Evolutionary conservation across 768 basidiomycete species (phyloP), one percentile per base, ranked within the genome.

Genomic region (Neoboletus subvelutipes): DNA sequence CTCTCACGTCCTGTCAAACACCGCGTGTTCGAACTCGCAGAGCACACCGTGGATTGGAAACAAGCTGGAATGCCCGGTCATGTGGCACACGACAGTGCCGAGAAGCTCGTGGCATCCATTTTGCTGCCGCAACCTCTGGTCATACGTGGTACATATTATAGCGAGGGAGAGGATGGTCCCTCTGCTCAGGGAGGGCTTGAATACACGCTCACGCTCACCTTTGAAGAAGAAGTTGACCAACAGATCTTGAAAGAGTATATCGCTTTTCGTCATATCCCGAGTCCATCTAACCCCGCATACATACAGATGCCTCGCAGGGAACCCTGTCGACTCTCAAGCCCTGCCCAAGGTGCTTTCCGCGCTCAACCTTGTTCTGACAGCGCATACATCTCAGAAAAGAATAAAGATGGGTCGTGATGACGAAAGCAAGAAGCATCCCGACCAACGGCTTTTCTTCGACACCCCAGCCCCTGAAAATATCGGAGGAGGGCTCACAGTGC

Each of bases 261-360:
- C 28, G 26, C 18, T 17, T 10, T 45, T 13, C 26, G 29, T 45
- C 52, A 73, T 74, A 42, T 72, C 22, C 34, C 41, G 22, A 61
- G 73, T 13, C 71, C 68, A 6, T 64, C 53, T 58, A 41, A 68
- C n/a, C 15, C 31, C 17, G n/a, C 28, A 20, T 33, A 13, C 17
- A 18, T 26, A 24, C 37, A 89, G 87, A 26, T 82, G 84, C 66
- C 74, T 89, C 18, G 67, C 67, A 2, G 90, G 89, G 1, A 65
- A 79, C 9, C 75, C 76, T 4, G 77, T 82, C 55, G 80, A 83
- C 60, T 77, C 80, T 41, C 76, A 81, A 37, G 86, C 90, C 50
- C 77, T 83, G 2, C 69, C 72, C 54, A 81, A 81, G 0, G 70
- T 80, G 28, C 71, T 83, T 47, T 71, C 79, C 6, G 78, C 80